Percentiles rank a stretch among this genome's conserved stretches.
Evolutionary conservation across 2,329 filamentous ascomycete genomes (phyloP).

Genomic region (Penicillium sp.): DNA sequence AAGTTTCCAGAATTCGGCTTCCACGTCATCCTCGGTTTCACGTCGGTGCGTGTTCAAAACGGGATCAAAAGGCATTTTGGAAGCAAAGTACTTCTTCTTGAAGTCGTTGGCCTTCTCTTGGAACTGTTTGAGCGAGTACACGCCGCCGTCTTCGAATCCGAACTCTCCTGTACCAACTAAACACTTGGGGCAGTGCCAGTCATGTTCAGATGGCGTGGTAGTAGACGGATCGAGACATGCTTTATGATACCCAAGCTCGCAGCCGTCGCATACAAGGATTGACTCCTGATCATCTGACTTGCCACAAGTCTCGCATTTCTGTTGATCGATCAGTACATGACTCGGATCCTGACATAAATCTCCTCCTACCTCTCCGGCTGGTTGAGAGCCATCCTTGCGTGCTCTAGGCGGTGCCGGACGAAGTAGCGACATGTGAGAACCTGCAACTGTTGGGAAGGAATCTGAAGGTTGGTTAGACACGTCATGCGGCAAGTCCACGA

Average conservation of each 20-base stretch:
- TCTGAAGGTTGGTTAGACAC: slow-evolving; percentile 32
- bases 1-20: slow-evolving; percentile 93
- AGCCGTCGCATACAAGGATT: slow-evolving; percentile 82
- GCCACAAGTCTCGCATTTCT: slow-evolving; percentile 84
- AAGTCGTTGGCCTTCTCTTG: slow-evolving; percentile 94
- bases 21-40: slow-evolving; percentile 91
- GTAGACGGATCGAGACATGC: slow-evolving; percentile 84
- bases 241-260: slow-evolving; percentile 83
- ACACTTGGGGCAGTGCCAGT: slow-evolving; percentile 95
- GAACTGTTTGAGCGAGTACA: slow-evolving; percentile 93
- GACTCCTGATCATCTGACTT: slow-evolving; percentile 68
- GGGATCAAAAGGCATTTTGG: slow-evolving; percentile 83
- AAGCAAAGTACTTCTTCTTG: slow-evolving; percentile 88
- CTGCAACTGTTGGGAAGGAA: slow-evolving; percentile 71
- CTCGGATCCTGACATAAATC: slow-evolving; percentile 8
- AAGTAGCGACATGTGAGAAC: slow-evolving; percentile 94
- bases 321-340: slow-evolving; percentile 29
- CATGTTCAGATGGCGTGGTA: slow-evolving; percentile 70
- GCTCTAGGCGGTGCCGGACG: slow-evolving; percentile 67
- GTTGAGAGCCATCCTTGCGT: slow-evolving; percentile 53
- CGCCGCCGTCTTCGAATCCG: slow-evolving; percentile 91
- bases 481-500: slow-evolving; percentile 10
- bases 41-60: slow-evolving; percentile 74
- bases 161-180: slow-evolving; percentile 95
- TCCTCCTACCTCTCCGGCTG: slow-evolving; percentile 54